Evolutionary conservation across 768 basidiomycete genomes (phyloP).

Genomic region (Trametes coccinea): DNA sequence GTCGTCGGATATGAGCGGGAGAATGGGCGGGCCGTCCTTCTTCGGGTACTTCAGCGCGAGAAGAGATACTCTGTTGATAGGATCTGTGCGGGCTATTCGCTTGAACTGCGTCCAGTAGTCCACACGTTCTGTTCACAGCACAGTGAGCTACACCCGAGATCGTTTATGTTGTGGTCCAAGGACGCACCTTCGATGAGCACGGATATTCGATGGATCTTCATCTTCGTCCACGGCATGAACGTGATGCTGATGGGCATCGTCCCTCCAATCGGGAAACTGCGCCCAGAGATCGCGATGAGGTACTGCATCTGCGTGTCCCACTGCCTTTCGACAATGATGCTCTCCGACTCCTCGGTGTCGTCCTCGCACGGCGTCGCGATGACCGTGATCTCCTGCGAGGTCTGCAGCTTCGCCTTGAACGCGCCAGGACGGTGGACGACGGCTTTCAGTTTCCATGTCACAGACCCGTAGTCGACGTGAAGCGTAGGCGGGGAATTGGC

Average conservation of each 20-base stretch:
- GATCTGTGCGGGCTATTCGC: conserved; percentile 69
- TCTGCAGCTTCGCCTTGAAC: conserved; percentile 69
- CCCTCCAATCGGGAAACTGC: conserved; percentile 83
- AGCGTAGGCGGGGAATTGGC: conserved; percentile 76
- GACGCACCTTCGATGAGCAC: too few species aligned
- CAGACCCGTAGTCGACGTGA: conserved; percentile 70
- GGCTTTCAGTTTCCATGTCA: conserved; percentile 80
- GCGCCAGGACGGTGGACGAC: conserved; percentile 82
- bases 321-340: conserved; percentile 79
- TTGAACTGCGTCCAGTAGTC: conserved; percentile 76
- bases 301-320: conserved; percentile 93
- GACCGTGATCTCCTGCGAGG: conserved; percentile 70
- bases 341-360: conserved; percentile 79
- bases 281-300: conserved; percentile 68
- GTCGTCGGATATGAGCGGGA: conserved; percentile 78
- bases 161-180: too few species aligned
- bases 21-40: conserved; percentile 57
- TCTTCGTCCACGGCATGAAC: conserved; percentile 80
- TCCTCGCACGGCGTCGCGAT: conserved; percentile 79
- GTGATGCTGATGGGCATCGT: conserved; percentile 77
- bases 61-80: conserved; percentile 58
- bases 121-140: conserved; percentile 82
- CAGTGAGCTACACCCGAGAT: too few species aligned
- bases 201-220: conserved; percentile 74
- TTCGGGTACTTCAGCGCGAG: conserved; percentile 60